A percentile compares a stretch with the other conserved stretches of the same genome.
Conservation (phyloP, 2,329 filamentous ascomycete species). For the Cadophora sp. region DNA sequence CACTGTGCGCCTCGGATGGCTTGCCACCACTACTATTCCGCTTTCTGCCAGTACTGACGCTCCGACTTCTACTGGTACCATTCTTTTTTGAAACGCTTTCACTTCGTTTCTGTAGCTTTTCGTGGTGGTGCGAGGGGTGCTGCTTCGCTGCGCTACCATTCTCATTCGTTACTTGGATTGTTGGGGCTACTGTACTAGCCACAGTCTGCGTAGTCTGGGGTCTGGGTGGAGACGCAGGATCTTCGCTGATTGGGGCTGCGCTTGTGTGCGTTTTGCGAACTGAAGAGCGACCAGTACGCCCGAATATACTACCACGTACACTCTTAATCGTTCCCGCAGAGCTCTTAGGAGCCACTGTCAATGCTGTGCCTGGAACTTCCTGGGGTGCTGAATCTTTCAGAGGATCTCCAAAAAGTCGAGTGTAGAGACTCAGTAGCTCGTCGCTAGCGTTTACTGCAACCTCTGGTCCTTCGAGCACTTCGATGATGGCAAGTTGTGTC, state of each 20-base stretch:
- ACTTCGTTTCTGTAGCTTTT: conserved; percentile 47
- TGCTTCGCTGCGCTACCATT: conserved; percentile 51
- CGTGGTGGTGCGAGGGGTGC: conserved; percentile 40
- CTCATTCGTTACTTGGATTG: conserved; percentile 80
- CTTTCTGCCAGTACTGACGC: conserved; percentile 54
- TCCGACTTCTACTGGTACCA: conserved; percentile 58
- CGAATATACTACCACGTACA: conserved; percentile 79
- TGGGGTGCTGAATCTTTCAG: conserved; percentile 45
- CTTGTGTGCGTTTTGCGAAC: conserved; percentile 52
- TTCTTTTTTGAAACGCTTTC: conserved; percentile 48
- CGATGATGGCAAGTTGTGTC: conserved; percentile 86
- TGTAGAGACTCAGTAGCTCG: conserved; percentile 83
- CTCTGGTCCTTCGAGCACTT: conserved; percentile 82
- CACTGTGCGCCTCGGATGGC: conserved; percentile 43
- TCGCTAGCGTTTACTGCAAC: conserved; percentile 87
- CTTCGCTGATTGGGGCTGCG: conserved; percentile 41
- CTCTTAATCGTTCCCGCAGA: conserved; percentile 74
- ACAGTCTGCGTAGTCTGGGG: conserved; percentile 41
- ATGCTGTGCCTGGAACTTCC: conserved; percentile 45
- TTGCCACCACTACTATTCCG: conserved; percentile 50
- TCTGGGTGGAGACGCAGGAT: conserved; percentile 42
- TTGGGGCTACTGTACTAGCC: conserved; percentile 55
- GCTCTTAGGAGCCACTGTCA: conserved; percentile 66
- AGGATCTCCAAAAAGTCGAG: conserved; percentile 76
- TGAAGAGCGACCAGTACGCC: conserved; percentile 56